Conservation (phyloP, 164 flowering plant genomes). For the Amborella trichopoda region DNA sequence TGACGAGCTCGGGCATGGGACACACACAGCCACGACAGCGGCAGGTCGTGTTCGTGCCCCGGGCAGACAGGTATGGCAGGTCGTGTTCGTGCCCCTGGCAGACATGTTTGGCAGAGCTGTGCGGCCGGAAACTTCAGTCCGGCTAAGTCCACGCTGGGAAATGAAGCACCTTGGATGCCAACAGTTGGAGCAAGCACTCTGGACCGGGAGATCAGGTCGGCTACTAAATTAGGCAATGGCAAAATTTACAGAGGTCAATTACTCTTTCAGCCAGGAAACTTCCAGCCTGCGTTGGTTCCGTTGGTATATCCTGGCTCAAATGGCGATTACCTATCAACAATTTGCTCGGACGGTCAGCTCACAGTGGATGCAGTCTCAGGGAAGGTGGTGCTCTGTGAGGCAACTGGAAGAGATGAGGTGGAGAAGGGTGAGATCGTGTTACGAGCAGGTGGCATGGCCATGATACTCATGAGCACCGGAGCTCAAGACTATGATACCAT, state of each 20-base stretch:
- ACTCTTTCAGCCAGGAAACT: slow-evolving; percentile 41
- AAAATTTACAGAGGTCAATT: slow-evolving; percentile 50
- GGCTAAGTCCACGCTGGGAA: slow-evolving; percentile 25
- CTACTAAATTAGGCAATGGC: slow-evolving; percentile 49
- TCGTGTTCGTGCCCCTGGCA: slow-evolving; percentile 22
- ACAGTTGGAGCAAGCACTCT: slow-evolving; percentile 83
- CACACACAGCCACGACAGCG: slow-evolving; percentile 30
- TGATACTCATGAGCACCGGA: slow-evolving; percentile 12
- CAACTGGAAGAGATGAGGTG: slow-evolving; percentile 7
- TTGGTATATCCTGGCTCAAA: slow-evolving; percentile 53
- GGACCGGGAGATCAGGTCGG: slow-evolving; percentile 77
- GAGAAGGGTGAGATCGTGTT: slow-evolving; percentile 15
- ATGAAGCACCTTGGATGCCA: slow-evolving; percentile 89
- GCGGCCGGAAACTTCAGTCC: slow-evolving; percentile 96
- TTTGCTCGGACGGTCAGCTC: too few species aligned
- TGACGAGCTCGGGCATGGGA: slow-evolving; percentile 27
- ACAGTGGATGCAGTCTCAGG: too few species aligned
- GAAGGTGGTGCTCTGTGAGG: slow-evolving; percentile 16
- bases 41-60: slow-evolving; percentile 17
- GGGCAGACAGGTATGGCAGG: slow-evolving; percentile 24
- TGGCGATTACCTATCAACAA: slow-evolving; percentile 24
- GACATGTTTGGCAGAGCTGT: slow-evolving; percentile 56
- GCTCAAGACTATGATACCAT: slow-evolving; percentile 8
- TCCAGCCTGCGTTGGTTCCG: slow-evolving; percentile 20
- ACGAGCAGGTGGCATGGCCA: slow-evolving; percentile 19